Evolutionary conservation across 164 flowering plant genomes (phyloP), one percentile per base, ranked within the genome.

Genomic region (Euptelea pleiosperma): DNA sequence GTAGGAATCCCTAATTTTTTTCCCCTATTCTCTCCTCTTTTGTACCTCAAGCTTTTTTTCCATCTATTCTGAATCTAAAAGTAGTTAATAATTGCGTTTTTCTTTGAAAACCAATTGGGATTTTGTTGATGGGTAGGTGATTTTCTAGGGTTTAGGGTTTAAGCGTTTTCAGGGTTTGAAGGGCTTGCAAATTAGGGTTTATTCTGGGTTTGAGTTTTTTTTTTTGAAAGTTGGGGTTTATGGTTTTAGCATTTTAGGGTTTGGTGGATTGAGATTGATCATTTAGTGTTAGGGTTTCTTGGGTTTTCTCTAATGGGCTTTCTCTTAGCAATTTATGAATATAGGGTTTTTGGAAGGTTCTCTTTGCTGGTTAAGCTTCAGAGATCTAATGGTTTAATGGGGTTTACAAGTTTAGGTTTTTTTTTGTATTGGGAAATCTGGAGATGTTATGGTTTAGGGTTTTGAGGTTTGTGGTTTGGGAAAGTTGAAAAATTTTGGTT

Each of bases 191-290:
- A n/a, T 14, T 40, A 40, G 44, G 44, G 44, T 40, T 40, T 40
- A 3, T 11, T 40, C 4, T 4, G n/a, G n/a, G 4, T 40, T 8
- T 40, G 37, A 6, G 18, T 51, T 8, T 37, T 29, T 33, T 33
- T 52, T 1, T 21, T 10, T 33, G 18, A 8, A 24, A 6, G 15
- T 54, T 54, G n/a, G 29, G 30, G 44, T 54, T 33, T 51, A 51
- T 33, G 24, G 37, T 51, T 51, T 51, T 22, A 15, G 39, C 55
- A 51, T 50, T 50, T 21, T 29, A 50, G 36, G 19, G 33, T 50
- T 26, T 26, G 33, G 21, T 50, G 36, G 18, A 7, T 28, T 29
- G 11, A 29, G 44, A 40, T 40, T 40, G 44, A 8, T 3, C n/a
- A 34, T 43, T 22, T 8, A 30, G 10, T 19, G 8, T 51, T n/a